Base-by-base conservation (phyloP, 164 flowering plant genomes). In the Sextonia rubra region DNA sequence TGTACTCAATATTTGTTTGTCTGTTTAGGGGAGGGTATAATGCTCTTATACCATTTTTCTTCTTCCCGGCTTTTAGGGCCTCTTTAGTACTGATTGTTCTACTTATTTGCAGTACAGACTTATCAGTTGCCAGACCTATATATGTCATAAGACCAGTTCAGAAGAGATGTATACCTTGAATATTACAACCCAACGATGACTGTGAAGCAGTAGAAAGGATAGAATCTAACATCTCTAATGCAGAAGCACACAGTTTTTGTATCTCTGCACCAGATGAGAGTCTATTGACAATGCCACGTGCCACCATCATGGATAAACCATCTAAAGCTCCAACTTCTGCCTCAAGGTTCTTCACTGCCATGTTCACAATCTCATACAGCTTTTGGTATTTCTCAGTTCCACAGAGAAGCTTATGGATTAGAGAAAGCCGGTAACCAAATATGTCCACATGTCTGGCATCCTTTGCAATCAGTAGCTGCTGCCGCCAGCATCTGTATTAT, bases 401-500 rank as follows among this genome's bases (percentile, higher is more conserved):
- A 64, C 22, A 60, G 30, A 91, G 85, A 75, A 94, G 87, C 85
- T 87, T 92, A 66, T 84, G 90, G 75, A 90, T 78, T 56, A 94
- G 81, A 56, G 89, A 90, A 22, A 94, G 30, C 12, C 99, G 93
- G 73, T 89, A 89, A 56, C 98, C 90, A 15, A 94, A 79, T 66
- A 85, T 85, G 75, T 91, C 98, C 20, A 94, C 98, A 18, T 97
- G 85, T 69, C 99, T 87, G 30, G 99, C 87, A 44, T 92, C 97
- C 82, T 86, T 94, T 27, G 99, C 97, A 3, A 80, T 75, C 61
- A 83, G 65, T 61, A 94, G 72, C 73, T 92, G 99, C 75, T 94
- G 92, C 80, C 86, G 85, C 91, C 93, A 94, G 78, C 91, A 90
- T 60, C 98, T 92, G 80, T 70, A 83, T 29, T 17, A 32, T 17